A percentile compares a stretch with the other conserved stretches of the same genome.
Evolutionary conservation across 768 basidiomycete species (phyloP).

Genomic region (Cystofilobasidium macerans): DNA sequence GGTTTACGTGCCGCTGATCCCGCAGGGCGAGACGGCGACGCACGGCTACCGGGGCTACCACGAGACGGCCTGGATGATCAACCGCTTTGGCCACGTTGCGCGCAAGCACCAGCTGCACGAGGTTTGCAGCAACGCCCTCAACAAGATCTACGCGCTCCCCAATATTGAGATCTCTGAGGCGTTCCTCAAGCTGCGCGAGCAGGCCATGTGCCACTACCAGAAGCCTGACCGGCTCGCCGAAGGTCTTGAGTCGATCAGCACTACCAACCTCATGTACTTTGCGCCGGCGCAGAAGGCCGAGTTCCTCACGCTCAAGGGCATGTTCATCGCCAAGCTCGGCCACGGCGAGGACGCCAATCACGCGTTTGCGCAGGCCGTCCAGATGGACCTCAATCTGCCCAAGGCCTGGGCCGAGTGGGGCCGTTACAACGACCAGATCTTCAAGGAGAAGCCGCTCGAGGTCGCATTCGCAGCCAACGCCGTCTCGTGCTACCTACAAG

Average conservation of each 20-base stretch:
- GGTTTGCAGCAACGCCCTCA: conserved; percentile 85
- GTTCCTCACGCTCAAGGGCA: conserved; percentile 95
- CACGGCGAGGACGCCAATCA: conserved; percentile 79
- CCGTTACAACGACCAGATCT: conserved; percentile 80
- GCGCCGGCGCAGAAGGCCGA: conserved; percentile 88
- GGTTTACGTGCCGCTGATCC: conserved; percentile 83
- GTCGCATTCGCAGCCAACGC: conserved; percentile 72
- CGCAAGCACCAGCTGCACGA: conserved; percentile 92
- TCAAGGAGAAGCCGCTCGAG: conserved; percentile 70
- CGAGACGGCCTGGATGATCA: conserved; percentile 99
- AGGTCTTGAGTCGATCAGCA: conserved; percentile 96
- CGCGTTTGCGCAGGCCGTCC: conserved; percentile 89
- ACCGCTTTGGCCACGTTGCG: conserved; percentile 96
- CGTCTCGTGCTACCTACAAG: conserved; percentile 94
- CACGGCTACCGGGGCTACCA: conserved; percentile 94
- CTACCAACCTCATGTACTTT: conserved; percentile 98
- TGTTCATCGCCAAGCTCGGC: conserved; percentile 85
- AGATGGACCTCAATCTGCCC: conserved; percentile 84
- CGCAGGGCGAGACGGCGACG: conserved; percentile 47
- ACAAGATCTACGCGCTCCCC: conserved; percentile 94
- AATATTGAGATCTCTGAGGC: conserved; percentile 99
- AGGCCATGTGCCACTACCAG: conserved; percentile 96
- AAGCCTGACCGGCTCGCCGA: conserved; percentile 84
- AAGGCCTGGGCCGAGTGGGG: conserved; percentile 99
- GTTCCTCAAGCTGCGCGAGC: conserved; percentile 95